These are phyloP conservation scores for Saccharata proteae DNA, from an alignment of 2,329 filamentous ascomycete species.

Conservation along the genomic window DNA sequence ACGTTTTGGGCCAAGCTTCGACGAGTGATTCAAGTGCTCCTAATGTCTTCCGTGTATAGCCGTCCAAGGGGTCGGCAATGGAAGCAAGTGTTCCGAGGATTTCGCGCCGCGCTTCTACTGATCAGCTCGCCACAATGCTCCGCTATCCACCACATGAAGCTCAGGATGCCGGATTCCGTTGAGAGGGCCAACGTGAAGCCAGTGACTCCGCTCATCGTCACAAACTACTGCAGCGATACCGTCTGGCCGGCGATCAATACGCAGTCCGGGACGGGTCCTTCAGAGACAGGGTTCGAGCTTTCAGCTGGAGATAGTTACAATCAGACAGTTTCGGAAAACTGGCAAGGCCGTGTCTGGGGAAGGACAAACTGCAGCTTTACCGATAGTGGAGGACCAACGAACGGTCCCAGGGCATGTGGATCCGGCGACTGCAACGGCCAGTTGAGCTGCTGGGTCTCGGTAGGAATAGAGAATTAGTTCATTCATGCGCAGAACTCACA, in stretches of 20 bases:
- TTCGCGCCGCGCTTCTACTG: no score
- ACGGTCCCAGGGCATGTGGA: constrained; percentile 46
- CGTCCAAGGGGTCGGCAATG: no score
- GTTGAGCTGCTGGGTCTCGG: constrained; percentile 56
- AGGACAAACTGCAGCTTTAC: constrained; percentile 74
- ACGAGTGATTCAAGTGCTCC: no score
- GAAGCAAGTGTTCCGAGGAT: no score
- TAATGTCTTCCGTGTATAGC: no score
- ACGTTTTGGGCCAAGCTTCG: no score
- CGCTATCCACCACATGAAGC: constrained; percentile 20
- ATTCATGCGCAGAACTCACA: not conserved
- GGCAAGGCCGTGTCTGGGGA: constrained; percentile 75
- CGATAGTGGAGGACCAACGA: constrained; percentile 40
- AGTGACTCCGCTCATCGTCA: constrained; percentile 47
- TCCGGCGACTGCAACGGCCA: constrained; percentile 68
- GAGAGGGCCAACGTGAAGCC: constrained; percentile 2
- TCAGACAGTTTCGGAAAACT: constrained; percentile 57
- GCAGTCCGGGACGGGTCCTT: constrained; percentile 57
- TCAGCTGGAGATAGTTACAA: constrained; percentile 43
- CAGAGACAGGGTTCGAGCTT: constrained; percentile 57
- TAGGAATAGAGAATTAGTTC: constrained; percentile 32
- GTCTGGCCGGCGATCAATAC: constrained; percentile 70
- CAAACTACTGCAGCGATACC: constrained; percentile 57
- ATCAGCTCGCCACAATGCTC: no score
- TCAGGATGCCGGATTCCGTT: constrained; percentile 8